Conservation (phyloP, 179 eudicot genomes). For the Dionaea muscipula region DNA sequence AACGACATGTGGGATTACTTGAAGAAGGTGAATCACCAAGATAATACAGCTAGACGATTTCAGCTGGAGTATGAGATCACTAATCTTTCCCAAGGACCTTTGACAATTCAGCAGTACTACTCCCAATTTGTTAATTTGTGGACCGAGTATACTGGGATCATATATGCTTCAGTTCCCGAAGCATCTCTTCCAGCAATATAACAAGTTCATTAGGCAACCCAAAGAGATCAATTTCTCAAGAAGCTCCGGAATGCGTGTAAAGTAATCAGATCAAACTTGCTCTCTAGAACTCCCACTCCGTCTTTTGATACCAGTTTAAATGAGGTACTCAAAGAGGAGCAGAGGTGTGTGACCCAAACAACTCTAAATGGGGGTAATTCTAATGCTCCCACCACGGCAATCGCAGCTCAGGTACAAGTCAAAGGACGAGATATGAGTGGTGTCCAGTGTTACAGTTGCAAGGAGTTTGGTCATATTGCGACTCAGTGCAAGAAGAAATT, state of each 20-base stretch:
- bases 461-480: not conserved
- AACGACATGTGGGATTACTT: too few species aligned
- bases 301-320: not conserved
- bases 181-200: not conserved
- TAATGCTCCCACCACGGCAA: not conserved
- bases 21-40: too few species aligned
- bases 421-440: not conserved
- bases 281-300: not conserved
- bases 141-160: too few species aligned
- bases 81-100: too few species aligned
- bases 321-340: too few species aligned
- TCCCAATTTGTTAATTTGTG: too few species aligned
- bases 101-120: too few species aligned
- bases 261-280: not conserved
- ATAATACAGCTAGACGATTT: too few species aligned
- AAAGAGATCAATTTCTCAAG: too few species aligned
- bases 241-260: not conserved
- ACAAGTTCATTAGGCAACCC: too few species aligned
- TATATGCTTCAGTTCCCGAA: not conserved
- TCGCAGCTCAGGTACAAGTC: not conserved
- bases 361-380: too few species aligned
- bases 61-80: too few species aligned
- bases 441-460: not conserved
- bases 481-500: not conserved
- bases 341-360: not conserved